phyloP scores from a whole-genome alignment of 2,329 filamentous ascomycete species.

The Fusarium fracticaudum region DNA sequence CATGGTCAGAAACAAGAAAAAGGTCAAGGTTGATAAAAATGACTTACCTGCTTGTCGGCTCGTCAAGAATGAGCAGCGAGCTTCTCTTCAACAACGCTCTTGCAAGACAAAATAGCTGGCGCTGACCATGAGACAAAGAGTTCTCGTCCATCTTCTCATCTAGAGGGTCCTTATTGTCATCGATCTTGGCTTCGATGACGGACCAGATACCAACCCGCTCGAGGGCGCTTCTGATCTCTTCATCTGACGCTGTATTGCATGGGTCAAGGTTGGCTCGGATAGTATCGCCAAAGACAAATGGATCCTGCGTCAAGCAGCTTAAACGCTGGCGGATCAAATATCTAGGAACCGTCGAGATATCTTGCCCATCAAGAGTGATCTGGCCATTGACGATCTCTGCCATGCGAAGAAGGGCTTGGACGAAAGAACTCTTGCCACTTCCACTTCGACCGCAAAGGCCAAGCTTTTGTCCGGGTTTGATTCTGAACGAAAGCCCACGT shows the following conservation, averaged over 20 bases:
- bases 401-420: conserved; percentile 59
- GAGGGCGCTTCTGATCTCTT: conserved; percentile 55
- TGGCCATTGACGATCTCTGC: conserved; percentile 55
- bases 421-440: conserved; percentile 51
- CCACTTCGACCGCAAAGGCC: conserved; percentile 58
- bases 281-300: conserved; percentile 59
- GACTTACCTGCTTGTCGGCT: conserved; percentile 51
- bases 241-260: conserved; percentile 48
- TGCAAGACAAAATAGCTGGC: conserved; percentile 47
- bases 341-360: conserved; percentile 45
- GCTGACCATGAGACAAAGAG: conserved; percentile 49
- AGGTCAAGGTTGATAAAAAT: not conserved
- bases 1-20: not conserved
- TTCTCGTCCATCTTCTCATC: conserved; percentile 48
- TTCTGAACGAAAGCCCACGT: conserved; percentile 43
- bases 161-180: conserved; percentile 44
- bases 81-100: conserved; percentile 45
- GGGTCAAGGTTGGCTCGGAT: conserved; percentile 64
- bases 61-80: conserved; percentile 48
- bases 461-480: conserved; percentile 50
- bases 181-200: conserved; percentile 52
- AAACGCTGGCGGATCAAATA: conserved; percentile 47
- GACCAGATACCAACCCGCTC: conserved; percentile 58
- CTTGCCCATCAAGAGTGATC: conserved; percentile 58
- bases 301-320: conserved; percentile 62